Conservation (phyloP, 139 green algal species). For the Edaphochlamys debaryana region DNA sequence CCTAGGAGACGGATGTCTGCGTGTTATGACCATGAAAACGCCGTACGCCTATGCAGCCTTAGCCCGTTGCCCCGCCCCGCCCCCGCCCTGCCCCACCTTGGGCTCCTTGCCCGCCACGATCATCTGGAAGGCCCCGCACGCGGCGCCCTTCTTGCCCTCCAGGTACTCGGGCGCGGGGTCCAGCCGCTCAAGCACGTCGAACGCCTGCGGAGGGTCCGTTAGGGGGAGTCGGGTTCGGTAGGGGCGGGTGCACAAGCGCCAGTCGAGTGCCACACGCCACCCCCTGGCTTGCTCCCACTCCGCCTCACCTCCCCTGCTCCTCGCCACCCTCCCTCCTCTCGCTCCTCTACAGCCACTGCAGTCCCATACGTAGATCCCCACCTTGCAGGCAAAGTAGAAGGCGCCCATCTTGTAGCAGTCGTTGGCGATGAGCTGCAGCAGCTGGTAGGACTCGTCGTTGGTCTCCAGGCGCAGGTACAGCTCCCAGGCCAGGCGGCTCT, state of each 20-base stretch:
- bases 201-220: constrained; percentile 51
- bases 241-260: too few species aligned
- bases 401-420: constrained; percentile 86
- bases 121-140: constrained; percentile 77
- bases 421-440: constrained; percentile 83
- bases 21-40: neutral
- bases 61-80: too few species aligned
- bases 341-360: too few species aligned
- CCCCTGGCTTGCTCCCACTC: too few species aligned
- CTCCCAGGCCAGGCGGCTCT: constrained; percentile 76
- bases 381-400: constrained; percentile 79
- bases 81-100: constrained; percentile 16
- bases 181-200: constrained; percentile 85
- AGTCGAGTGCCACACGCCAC: too few species aligned
- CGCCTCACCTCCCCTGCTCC: too few species aligned
- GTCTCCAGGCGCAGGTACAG: constrained; percentile 80
- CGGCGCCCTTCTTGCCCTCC: constrained; percentile 84
- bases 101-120: constrained; percentile 59
- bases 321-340: too few species aligned
- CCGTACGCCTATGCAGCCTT: too few species aligned
- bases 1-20: neutral
- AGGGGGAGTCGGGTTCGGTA: too few species aligned
- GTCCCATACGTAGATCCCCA: too few species aligned
- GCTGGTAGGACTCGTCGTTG: constrained; percentile 66
- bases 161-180: constrained; percentile 78